Conservation (phyloP, 805 yeast genomes). For the Starmerella geochares region DNA sequence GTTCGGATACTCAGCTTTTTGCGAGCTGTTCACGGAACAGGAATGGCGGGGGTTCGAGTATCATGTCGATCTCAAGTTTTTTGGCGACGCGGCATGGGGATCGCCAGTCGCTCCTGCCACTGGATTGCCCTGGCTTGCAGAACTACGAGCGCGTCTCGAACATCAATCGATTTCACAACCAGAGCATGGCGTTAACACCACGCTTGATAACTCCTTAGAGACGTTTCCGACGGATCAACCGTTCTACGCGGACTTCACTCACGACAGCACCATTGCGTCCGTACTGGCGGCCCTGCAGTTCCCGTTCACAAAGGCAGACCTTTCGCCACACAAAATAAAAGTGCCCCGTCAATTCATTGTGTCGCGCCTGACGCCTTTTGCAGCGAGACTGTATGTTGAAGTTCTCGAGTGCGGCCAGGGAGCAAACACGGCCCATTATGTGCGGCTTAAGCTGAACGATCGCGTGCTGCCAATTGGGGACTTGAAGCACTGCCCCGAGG, state of each 20-base stretch:
- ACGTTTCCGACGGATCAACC: slow-evolving; percentile 39
- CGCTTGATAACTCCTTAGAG: slow-evolving; percentile 28
- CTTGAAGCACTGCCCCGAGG: slow-evolving; percentile 30
- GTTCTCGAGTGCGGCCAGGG: slow-evolving; percentile 32
- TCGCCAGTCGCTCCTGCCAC: slow-evolving; percentile 40
- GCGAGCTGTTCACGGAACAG: slow-evolving; percentile 55
- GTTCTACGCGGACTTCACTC: slow-evolving; percentile 61
- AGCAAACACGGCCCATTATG: slow-evolving; percentile 21
- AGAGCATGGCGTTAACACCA: slow-evolving; percentile 39
- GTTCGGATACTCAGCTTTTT: slow-evolving; percentile 55
- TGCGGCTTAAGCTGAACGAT: slow-evolving; percentile 33
- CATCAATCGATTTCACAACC: slow-evolving; percentile 44
- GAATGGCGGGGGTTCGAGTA: slow-evolving; percentile 59
- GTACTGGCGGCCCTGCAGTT: slow-evolving; percentile 58
- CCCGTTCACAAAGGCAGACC: slow-evolving; percentile 33
- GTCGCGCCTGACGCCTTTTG: slow-evolving; percentile 36
- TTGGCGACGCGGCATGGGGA: slow-evolving; percentile 57
- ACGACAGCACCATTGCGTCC: slow-evolving; percentile 58
- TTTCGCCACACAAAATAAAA: slow-evolving; percentile 39
- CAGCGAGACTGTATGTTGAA: slow-evolving; percentile 35
- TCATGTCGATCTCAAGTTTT: slow-evolving; percentile 47
- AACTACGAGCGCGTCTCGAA: slow-evolving; percentile 36
- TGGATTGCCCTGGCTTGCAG: slow-evolving; percentile 49
- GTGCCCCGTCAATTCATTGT: slow-evolving; percentile 35
- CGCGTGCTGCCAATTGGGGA: slow-evolving; percentile 33